Conservation (phyloP, 768 basidiomycete genomes). For the Lentinula boryana region DNA sequence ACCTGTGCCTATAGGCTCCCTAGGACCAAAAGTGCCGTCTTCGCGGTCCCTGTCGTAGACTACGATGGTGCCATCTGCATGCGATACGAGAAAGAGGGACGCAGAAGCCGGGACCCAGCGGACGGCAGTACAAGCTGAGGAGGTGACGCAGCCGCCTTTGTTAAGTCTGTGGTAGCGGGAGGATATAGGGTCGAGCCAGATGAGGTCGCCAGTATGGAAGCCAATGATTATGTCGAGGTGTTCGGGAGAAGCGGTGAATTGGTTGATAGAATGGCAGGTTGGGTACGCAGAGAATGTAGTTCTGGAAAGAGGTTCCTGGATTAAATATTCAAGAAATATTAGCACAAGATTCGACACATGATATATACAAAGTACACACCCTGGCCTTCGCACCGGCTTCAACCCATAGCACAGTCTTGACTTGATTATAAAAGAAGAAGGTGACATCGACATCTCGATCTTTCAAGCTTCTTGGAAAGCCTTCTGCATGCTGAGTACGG, state of each 20-base stretch:
- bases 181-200: slow-evolving; percentile 88
- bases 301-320: slow-evolving; percentile 78
- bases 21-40: slow-evolving; percentile 68
- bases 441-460: slow-evolving; percentile 81
- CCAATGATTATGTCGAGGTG: slow-evolving; percentile 87
- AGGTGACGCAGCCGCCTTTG: slow-evolving; percentile 81
- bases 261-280: slow-evolving; percentile 88
- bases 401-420: slow-evolving; percentile 80
- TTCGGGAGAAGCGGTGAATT: slow-evolving; percentile 68
- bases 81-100: slow-evolving; percentile 79
- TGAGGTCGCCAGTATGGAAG: slow-evolving; percentile 88
- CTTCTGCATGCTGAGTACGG: slow-evolving; percentile 77
- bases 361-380: slow-evolving; percentile 34
- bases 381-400: slow-evolving; percentile 83
- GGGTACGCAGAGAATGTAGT: slow-evolving; percentile 84
- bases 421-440: slow-evolving; percentile 84
- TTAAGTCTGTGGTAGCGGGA: slow-evolving; percentile 83
- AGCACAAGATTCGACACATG: slow-evolving; percentile 5
- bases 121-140: slow-evolving; percentile 82
- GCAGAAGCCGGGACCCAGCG: slow-evolving; percentile 82
- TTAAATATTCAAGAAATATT: slow-evolving; percentile 2
- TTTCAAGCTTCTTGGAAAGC: slow-evolving; percentile 61
- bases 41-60: slow-evolving; percentile 91
- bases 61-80: slow-evolving; percentile 85
- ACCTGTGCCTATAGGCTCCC: slow-evolving; percentile 37